Evolutionary conservation across 2,329 filamentous ascomycete genomes (phyloP).

Genomic region (Westerdykella aurantiaca): DNA sequence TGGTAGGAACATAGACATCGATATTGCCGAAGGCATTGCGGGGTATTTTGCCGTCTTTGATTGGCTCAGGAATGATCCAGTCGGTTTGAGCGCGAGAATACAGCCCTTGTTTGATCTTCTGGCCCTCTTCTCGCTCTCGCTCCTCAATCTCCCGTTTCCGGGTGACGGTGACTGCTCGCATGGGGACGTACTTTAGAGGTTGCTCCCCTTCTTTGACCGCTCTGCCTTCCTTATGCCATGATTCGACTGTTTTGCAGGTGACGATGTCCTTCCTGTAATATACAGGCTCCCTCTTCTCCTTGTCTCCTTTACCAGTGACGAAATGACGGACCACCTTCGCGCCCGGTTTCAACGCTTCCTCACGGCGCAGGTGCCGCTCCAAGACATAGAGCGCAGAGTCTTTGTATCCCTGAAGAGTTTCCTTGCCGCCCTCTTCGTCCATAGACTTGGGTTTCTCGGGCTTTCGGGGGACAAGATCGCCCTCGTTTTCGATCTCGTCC

Average conservation of each 20-base stretch:
- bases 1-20: slow-evolving; percentile 87
- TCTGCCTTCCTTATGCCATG: slow-evolving; percentile 95
- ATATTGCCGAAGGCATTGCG: slow-evolving; percentile 97
- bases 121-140: slow-evolving; percentile 67
- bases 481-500: slow-evolving; percentile 74
- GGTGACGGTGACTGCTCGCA: slow-evolving; percentile 83
- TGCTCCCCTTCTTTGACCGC: slow-evolving; percentile 63
- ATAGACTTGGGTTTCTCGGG: slow-evolving; percentile 59
- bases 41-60: slow-evolving; percentile 77
- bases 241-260: slow-evolving; percentile 83
- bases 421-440: slow-evolving; percentile 63
- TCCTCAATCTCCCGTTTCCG: slow-evolving; percentile 86
- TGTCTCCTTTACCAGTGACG: slow-evolving; percentile 66
- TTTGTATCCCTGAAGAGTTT: slow-evolving; percentile 82
- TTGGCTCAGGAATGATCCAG: slow-evolving; percentile 89
- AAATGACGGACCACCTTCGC: slow-evolving; percentile 71
- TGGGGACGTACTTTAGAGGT: slow-evolving; percentile 80
- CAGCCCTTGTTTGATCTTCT: slow-evolving; percentile 79
- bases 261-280: slow-evolving; percentile 75
- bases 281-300: slow-evolving; percentile 70
- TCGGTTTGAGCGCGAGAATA: slow-evolving; percentile 83
- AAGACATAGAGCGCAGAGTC: slow-evolving; percentile 79
- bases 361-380: slow-evolving; percentile 78
- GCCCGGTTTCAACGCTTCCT: slow-evolving; percentile 73
- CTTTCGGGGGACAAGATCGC: slow-evolving; percentile 67